Conservation (phyloP, 371 early-diverging fungal genomes). For the Mucor saturninus region DNA sequence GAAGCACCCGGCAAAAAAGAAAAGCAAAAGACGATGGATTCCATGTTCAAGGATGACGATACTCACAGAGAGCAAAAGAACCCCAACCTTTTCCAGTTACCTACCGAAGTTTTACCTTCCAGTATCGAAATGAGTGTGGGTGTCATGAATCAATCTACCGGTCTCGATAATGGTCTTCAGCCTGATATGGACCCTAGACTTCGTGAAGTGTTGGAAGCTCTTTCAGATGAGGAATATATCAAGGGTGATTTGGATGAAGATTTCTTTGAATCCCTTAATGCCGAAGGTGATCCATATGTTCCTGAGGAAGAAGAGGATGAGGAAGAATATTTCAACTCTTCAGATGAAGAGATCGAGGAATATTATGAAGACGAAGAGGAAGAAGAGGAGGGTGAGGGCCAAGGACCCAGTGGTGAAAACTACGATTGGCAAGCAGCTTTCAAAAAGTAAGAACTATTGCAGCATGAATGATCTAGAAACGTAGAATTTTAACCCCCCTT, state of each 20-base stretch:
- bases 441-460: slow-evolving; percentile 54
- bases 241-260: slow-evolving; percentile 70
- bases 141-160: slow-evolving; percentile 46
- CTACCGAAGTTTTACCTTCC: slow-evolving; percentile 79
- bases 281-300: slow-evolving; percentile 50
- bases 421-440: slow-evolving; percentile 74
- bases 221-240: slow-evolving; percentile 88
- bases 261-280: slow-evolving; percentile 73
- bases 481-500: background rate
- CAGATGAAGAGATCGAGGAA: slow-evolving; percentile 54
- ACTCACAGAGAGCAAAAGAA: slow-evolving; percentile 31
- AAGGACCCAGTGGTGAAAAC: slow-evolving; percentile 41
- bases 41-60: slow-evolving; percentile 21
- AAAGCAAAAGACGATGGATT: slow-evolving; percentile 37
- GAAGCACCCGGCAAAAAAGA: slow-evolving; percentile 62
- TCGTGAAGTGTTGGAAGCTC: slow-evolving; percentile 87
- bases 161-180: slow-evolving; percentile 67
- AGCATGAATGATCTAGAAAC: no score
- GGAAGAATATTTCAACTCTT: slow-evolving; percentile 39
- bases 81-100: slow-evolving; percentile 60
- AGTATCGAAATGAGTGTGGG: slow-evolving; percentile 58
- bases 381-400: slow-evolving; percentile 44
- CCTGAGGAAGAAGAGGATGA: slow-evolving; percentile 50
- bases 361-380: slow-evolving; percentile 55
- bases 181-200: slow-evolving; percentile 81